These are phyloP conservation scores for Mrakia frigida DNA, from an alignment of 768 basidiomycete species.

Conservation along the genomic window DNA sequence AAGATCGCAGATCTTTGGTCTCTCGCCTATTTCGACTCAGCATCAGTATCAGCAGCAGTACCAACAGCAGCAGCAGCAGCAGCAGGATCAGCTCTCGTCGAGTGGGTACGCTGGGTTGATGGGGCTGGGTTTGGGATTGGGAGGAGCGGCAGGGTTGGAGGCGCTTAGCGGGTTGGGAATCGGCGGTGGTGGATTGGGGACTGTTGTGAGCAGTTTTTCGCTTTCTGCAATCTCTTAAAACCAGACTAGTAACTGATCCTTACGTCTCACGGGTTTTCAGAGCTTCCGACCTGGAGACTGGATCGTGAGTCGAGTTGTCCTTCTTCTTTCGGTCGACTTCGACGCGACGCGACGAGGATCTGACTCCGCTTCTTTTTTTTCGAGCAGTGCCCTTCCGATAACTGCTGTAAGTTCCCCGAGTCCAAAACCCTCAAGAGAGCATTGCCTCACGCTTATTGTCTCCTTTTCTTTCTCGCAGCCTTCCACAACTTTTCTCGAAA, in stretches of 20 bases:
- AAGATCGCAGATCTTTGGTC: not conserved
- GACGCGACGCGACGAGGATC: not conserved
- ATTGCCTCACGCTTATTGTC: not conserved
- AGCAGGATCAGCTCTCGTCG: not conserved
- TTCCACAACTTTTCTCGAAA: conserved; percentile 28
- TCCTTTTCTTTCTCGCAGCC: not conserved
- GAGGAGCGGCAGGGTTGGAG: not conserved
- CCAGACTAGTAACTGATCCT: not conserved
- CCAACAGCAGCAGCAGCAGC: not conserved
- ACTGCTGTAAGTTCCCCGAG: conserved; percentile 4
- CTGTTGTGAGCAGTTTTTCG: not conserved
- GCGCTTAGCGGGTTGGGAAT: not conserved
- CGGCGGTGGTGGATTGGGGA: not conserved
- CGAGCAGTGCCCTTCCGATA: conserved; percentile 21
- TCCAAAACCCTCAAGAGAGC: not conserved
- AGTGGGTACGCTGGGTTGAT: conserved; percentile 8
- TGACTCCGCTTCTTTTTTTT: not conserved
- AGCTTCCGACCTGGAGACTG: conserved; percentile 24
- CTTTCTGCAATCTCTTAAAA: not conserved
- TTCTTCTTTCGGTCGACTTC: not conserved
- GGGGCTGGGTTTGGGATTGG: not conserved
- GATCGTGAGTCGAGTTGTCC: conserved; percentile 12
- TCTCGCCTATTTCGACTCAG: not conserved
- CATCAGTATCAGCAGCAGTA: not conserved
- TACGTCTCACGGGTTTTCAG: not conserved